A percentile compares a stretch with the other conserved stretches of the same genome.
These are phyloP conservation scores for Candida boleticola DNA, from an alignment of 805 yeast species.

Conservation along the genomic window DNA sequence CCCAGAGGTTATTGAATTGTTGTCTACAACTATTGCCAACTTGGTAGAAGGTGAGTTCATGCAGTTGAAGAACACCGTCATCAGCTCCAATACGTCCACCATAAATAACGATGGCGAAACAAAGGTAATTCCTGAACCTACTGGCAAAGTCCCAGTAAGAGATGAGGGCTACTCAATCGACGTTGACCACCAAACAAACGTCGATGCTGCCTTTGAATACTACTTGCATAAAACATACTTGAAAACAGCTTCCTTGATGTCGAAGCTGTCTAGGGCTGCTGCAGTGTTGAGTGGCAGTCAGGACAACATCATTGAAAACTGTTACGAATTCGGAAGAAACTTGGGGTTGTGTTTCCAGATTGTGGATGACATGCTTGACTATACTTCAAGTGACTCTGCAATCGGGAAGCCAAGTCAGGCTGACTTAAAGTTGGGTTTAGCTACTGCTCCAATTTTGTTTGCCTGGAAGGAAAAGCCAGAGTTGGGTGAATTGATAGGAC, in stretches of 20 bases:
- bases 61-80: conserved; percentile 93
- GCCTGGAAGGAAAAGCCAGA: conserved; percentile 92
- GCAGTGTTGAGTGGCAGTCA: conserved; percentile 89
- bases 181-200: conserved; percentile 60
- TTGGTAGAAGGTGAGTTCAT: conserved; percentile 97
- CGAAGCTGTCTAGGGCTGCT: conserved; percentile 89
- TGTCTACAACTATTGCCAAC: conserved; percentile 95
- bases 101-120: conserved; percentile 48
- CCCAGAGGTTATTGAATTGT: conserved; percentile 94
- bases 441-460: conserved; percentile 92
- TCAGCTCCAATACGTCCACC: conserved; percentile 42
- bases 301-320: conserved; percentile 71
- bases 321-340: conserved; percentile 90
- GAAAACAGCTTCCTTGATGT: conserved; percentile 91
- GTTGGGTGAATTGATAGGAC: conserved; percentile 75
- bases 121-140: conserved; percentile 50
- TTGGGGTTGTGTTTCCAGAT: conserved; percentile 94
- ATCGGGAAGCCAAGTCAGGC: conserved; percentile 97
- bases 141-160: conserved; percentile 61
- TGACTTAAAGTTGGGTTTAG: conserved; percentile 88
- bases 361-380: conserved; percentile 94
- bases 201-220: conserved; percentile 91
- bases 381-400: conserved; percentile 79
- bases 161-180: conserved; percentile 59
- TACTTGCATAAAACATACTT: conserved; percentile 93